Conservation (phyloP, 2,329 filamentous ascomycete genomes). For the Fulvia fulva region DNA sequence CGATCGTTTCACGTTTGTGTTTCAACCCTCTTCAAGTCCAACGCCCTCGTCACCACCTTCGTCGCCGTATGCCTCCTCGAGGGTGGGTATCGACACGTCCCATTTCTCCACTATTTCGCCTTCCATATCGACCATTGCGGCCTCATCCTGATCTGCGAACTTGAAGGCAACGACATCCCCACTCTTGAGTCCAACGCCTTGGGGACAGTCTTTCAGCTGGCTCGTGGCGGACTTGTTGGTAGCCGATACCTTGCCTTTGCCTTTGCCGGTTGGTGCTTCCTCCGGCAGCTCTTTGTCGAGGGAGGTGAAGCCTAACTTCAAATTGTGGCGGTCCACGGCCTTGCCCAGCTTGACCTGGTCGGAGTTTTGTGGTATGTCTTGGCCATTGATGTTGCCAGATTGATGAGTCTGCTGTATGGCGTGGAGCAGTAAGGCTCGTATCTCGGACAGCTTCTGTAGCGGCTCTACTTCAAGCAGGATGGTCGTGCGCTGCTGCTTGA, state of each 20-base stretch:
- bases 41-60: slow-evolving; percentile 23
- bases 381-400: slow-evolving; percentile 31
- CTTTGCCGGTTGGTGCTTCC: slow-evolving; percentile 36
- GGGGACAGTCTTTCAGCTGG: slow-evolving; percentile 35
- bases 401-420: slow-evolving; percentile 40
- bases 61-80: slow-evolving; percentile 32
- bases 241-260: slow-evolving; percentile 36
- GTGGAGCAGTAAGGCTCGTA: slow-evolving; percentile 41
- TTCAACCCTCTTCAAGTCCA: slow-evolving; percentile 23
- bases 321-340: slow-evolving; percentile 39
- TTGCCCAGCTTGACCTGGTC: slow-evolving; percentile 41
- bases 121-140: slow-evolving; percentile 16
- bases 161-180: slow-evolving; percentile 35
- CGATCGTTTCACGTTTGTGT: background rate
- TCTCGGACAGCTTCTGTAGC: slow-evolving; percentile 36
- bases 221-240: slow-evolving; percentile 33
- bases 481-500: slow-evolving; percentile 46
- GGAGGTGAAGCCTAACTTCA: slow-evolving; percentile 39
- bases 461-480: slow-evolving; percentile 46
- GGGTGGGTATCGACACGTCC: slow-evolving; percentile 32
- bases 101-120: slow-evolving; percentile 23
- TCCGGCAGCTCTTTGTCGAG: slow-evolving; percentile 24
- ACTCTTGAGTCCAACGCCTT: slow-evolving; percentile 33
- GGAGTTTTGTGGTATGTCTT: slow-evolving; percentile 37
- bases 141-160: slow-evolving; percentile 25